Base-by-base conservation (phyloP, 208 protist species). In the Leishmania braziliensis region DNA sequence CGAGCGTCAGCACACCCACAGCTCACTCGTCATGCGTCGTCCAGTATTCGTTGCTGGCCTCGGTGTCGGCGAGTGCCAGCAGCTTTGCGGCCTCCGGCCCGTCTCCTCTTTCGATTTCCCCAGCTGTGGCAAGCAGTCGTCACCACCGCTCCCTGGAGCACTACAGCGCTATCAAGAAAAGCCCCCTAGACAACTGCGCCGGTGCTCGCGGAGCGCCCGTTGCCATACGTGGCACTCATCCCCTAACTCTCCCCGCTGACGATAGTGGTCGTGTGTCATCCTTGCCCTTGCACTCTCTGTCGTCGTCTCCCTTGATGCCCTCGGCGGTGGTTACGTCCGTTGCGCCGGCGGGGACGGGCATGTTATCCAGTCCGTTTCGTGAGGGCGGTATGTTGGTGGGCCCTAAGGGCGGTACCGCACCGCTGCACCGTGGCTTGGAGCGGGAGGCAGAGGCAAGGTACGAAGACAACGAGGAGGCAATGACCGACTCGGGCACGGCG, bases 311-410 rank as follows among this genome's bases (percentile, higher is more conserved):
- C 12, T 56, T 65, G 54, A n/a, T 74, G 58, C 43, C 72, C 2
- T 6, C n/a, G 12, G 63, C 53, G 14, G 81, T 86, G 43, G 51
- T 60, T 14, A 20, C 56, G 48, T 10, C 51, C 5, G 81, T 79
- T 51, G 75, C 71, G 26, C 75, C 82, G 43, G 73, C 63, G 10
- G 66, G 70, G 70, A 70, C 76, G 26, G 72, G 66, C n/a, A 79
- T 50, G 71, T 70, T 63, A 9, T 74, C 39, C 6, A 82, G 48
- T 16, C 58, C 56, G 3, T 18, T 77, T n/a, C 58, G 71, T 5
- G 56, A 80, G 46, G 75, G 80, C 53, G 51, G 73, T 39, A 0
- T 76, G n/a, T 50, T 89, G 48, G 79, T 78, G 0, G 81, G 82
- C n/a, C 71, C 51, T 14, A 71, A 80, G n/a, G 78, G 78, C 10